These are phyloP conservation scores for Xylaria sp. DNA, from an alignment of 2,329 filamentous ascomycete genomes.

Conservation along the genomic window DNA sequence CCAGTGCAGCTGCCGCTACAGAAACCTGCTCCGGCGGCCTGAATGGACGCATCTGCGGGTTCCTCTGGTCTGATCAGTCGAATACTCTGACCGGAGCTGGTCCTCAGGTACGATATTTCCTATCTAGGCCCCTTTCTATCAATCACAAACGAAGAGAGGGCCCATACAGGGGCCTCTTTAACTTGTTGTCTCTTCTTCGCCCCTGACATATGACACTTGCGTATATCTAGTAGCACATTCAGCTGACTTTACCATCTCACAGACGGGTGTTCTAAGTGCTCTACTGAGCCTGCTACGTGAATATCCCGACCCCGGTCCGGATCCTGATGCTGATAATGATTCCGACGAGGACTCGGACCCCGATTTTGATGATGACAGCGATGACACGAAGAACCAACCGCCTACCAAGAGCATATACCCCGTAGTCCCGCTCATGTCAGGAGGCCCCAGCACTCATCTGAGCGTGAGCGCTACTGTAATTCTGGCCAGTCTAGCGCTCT, in stretches of 20 bases:
- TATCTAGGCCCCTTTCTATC: constrained; percentile 21
- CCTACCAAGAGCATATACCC: neutral
- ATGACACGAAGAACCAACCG: neutral
- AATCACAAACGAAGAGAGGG: neutral
- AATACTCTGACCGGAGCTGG: constrained; percentile 46
- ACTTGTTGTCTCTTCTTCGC: too few species aligned
- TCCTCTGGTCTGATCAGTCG: constrained; percentile 21
- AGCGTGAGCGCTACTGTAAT: neutral
- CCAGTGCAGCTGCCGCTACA: constrained; percentile 38
- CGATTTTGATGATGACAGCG: neutral
- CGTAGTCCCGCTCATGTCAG: neutral
- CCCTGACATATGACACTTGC: too few species aligned
- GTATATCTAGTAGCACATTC: neutral
- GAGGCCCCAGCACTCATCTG: neutral
- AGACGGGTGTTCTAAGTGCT: constrained; percentile 15
- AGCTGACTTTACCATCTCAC: neutral
- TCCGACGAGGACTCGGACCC: neutral
- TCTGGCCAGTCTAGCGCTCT: neutral
- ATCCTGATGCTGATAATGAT: neutral
- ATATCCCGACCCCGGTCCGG: neutral
- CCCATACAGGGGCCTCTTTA: too few species aligned
- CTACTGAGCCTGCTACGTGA: constrained; percentile 9
- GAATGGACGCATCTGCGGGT: constrained; percentile 30
- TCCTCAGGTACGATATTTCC: constrained; percentile 47
- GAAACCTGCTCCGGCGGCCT: constrained; percentile 30